Evolutionary conservation across 805 yeast genomes (phyloP), one percentile per base, ranked within the genome.

Genomic region (Wickerhamiella dianesei): DNA sequence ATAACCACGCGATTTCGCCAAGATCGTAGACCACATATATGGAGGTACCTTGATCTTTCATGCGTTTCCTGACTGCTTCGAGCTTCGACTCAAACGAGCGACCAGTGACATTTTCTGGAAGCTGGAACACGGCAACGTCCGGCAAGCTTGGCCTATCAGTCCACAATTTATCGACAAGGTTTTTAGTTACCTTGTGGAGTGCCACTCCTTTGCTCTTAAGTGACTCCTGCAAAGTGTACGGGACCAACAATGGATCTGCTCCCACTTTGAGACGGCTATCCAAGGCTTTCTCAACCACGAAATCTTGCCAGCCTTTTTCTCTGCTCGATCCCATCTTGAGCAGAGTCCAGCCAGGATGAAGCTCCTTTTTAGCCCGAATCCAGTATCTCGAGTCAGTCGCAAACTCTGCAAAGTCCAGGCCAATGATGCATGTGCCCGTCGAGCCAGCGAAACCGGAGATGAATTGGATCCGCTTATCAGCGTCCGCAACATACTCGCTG

Each of bases 311-410:
- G 4, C 80, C 69, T 14, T 79, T 76, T 36, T 73, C 74, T 21
- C 79, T 82, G n/a, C 74, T 72, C 29, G 70, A 67, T 2, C 95
- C 95, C 59, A 80, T 89, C 59, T 82, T 86, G 50, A 89, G 70
- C 40, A 92, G 64, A 1, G 66, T 62, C 97, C 97, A 92, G 56
- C 78, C 80, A 35, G 64, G 58, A 61, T 85, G 92, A 47, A 92
- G 66, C 64, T 92, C 88, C 50, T 79, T 76, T 21, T 74, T 75
- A 1, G 97, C 97, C 64, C 92, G 97, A 49, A 84, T 68, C 61
- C 86, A 89, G 66, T 92, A 92, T 54, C 99, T 73, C 1, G 97
- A 96, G 64, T 92, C 99, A 0, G 98, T 92, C 12, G 94, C 79
- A 45, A 92, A 65, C 0, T 82, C 83, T 14, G 95, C 94, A 43